Evolutionary conservation across 768 basidiomycete species (phyloP).

Genomic region (Boletus fagicola): DNA sequence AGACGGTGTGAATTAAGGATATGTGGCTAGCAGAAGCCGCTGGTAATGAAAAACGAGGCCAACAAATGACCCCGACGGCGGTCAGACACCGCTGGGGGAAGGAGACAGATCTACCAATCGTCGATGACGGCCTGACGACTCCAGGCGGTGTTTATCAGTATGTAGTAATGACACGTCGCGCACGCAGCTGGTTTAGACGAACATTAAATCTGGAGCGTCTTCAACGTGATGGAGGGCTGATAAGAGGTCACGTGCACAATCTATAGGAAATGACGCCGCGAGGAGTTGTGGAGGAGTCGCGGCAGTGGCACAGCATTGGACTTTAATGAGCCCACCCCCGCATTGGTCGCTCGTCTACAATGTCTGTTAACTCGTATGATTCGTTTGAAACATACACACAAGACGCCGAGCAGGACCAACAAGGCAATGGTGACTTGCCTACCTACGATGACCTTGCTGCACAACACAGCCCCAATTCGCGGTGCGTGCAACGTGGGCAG

Average conservation of each 20-base stretch:
- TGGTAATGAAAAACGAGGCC: background rate
- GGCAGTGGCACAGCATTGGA: background rate
- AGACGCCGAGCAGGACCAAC: conserved; percentile 42
- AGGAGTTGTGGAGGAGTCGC: background rate
- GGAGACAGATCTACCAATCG: background rate
- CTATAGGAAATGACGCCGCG: background rate
- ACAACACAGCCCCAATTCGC: conserved; percentile 79
- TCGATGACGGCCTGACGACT: background rate
- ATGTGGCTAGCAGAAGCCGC: background rate
- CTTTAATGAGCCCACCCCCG: background rate
- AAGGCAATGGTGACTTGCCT: conserved; percentile 58
- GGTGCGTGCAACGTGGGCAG: conserved; percentile 43
- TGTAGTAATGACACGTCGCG: background rate
- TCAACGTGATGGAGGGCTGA: background rate
- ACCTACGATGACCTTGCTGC: conserved; percentile 78
- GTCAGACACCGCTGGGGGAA: background rate
- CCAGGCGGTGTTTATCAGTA: no score
- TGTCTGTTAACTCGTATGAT: conserved; percentile 22
- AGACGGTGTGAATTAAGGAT: background rate
- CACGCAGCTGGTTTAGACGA: background rate
- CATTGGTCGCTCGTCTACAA: conserved; percentile 4
- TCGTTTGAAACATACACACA: conserved; percentile 29
- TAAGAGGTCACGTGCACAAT: conserved; percentile 12
- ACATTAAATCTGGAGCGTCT: background rate
- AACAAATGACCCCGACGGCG: background rate